A percentile compares a stretch with the other conserved stretches of the same genome.
These are phyloP conservation scores for Dysphania ambrosioides DNA, from an alignment of 148 eudicot genomes.

Conservation along the genomic window DNA sequence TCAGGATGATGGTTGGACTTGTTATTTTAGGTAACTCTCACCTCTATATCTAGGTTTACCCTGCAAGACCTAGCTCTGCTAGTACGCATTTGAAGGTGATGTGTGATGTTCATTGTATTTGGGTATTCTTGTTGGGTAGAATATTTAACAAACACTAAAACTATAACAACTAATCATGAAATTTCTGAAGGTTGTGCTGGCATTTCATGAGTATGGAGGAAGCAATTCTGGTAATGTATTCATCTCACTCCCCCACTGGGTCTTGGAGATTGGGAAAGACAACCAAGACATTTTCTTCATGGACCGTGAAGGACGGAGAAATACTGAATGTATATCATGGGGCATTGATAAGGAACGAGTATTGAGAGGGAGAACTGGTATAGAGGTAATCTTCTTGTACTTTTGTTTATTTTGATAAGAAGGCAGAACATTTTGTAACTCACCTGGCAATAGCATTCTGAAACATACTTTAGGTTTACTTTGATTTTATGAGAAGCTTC, in stretches of 20 bases:
- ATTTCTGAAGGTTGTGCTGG: slow-evolving; percentile 53
- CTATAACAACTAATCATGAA: neutral
- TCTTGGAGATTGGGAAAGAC: slow-evolving; percentile 62
- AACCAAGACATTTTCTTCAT: slow-evolving; percentile 72
- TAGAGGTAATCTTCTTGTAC: slow-evolving; percentile 41
- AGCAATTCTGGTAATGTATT: slow-evolving; percentile 42
- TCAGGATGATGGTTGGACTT: neutral
- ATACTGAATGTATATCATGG: slow-evolving; percentile 63
- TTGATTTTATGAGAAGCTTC: slow-evolving; percentile 81
- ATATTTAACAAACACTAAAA: neutral
- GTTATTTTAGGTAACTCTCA: neutral
- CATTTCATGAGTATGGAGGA: slow-evolving; percentile 60
- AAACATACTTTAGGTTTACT: slow-evolving; percentile 48
- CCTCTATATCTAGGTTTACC: neutral
- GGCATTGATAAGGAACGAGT: slow-evolving; percentile 67
- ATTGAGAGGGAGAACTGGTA: slow-evolving; percentile 62
- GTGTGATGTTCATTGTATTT: neutral
- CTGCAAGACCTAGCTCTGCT: neutral
- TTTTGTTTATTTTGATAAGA: slow-evolving; percentile 3
- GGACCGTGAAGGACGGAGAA: slow-evolving; percentile 71
- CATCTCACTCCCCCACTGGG: slow-evolving; percentile 71
- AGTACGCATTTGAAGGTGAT: slow-evolving; percentile 4
- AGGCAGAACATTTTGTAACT: slow-evolving; percentile 6
- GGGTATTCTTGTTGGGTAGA: neutral
- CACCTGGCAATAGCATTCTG: slow-evolving; percentile 14